Conservation (phyloP, 495 filamentous ascomycete genomes). For the Beverwykella pulmonaria region DNA sequence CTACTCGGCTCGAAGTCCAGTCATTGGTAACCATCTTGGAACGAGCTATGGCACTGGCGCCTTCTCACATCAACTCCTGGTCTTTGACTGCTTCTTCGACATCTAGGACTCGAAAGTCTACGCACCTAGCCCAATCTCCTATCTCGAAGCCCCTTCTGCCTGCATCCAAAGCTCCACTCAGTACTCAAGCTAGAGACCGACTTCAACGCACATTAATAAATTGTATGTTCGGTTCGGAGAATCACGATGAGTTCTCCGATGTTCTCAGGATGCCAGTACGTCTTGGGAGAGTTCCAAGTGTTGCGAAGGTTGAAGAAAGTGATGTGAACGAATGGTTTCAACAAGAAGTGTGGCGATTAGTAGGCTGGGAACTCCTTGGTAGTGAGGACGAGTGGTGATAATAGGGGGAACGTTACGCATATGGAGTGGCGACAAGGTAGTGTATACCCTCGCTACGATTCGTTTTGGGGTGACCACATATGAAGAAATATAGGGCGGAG, state of each 20-base stretch:
- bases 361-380: slow-evolving; percentile 45
- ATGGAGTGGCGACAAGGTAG: no score
- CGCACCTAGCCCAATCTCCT: not conserved
- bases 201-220: slow-evolving; percentile 46
- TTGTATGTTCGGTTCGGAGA: slow-evolving; percentile 39
- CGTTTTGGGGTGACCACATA: no score
- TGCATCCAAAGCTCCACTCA: slow-evolving; percentile 31
- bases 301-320: slow-evolving; percentile 36
- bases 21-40: slow-evolving; percentile 42
- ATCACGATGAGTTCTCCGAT: slow-evolving; percentile 38
- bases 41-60: slow-evolving; percentile 38
- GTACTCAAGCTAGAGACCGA: slow-evolving; percentile 37
- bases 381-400: slow-evolving; percentile 33
- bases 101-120: not conserved
- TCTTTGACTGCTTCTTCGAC: slow-evolving; percentile 9
- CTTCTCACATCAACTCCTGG: slow-evolving; percentile 36
- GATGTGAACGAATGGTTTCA: slow-evolving; percentile 45
- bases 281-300: slow-evolving; percentile 18
- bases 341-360: slow-evolving; percentile 43
- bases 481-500: no score
- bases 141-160: not conserved
- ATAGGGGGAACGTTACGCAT: not conserved
- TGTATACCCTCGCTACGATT: no score
- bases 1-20: slow-evolving; percentile 36
- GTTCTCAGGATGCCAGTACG: slow-evolving; percentile 42